phyloP scores from a whole-genome alignment of 1,284 basidiomycete species.

The Mycosarcoma mackinlayi region DNA sequence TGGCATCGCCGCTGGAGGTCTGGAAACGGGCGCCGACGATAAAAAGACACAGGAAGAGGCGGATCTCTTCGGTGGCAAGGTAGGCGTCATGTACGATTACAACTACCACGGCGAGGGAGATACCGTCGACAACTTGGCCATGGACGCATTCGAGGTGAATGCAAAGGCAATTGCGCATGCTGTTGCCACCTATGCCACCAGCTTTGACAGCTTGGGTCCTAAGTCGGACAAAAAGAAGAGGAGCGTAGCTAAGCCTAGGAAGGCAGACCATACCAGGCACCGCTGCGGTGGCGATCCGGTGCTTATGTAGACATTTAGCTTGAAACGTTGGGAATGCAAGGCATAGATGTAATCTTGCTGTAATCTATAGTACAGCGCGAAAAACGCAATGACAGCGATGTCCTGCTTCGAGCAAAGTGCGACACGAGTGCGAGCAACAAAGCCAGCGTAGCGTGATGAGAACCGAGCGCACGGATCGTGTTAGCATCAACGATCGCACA shows the following conservation, averaged over 20 bases:
- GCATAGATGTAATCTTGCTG: too few relatives aligned
- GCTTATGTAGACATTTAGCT: constrained; percentile 4
- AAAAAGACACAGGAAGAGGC: constrained; percentile 43
- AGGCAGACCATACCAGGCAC: constrained; percentile 31
- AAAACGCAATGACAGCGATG: too few relatives aligned
- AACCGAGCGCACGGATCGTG: too few relatives aligned
- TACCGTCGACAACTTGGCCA: constrained; percentile 31
- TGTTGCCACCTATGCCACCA: constrained; percentile 33
- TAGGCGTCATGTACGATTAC: constrained; percentile 28
- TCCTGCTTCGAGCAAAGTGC: too few relatives aligned
- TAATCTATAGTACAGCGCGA: too few relatives aligned
- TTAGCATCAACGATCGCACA: too few relatives aligned
- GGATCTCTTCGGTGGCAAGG: constrained; percentile 30
- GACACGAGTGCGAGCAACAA: too few relatives aligned
- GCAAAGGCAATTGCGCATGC: constrained; percentile 43
- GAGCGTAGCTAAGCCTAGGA: constrained; percentile 2
- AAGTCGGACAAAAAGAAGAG: constrained; percentile 6
- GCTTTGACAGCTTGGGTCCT: constrained; percentile 28
- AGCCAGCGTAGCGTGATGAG: too few relatives aligned
- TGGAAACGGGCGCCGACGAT: constrained; percentile 42
- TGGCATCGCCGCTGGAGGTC: constrained; percentile 37
- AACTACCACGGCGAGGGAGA: constrained; percentile 45
- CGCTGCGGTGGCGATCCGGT: constrained; percentile 36
- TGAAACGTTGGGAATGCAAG: too few relatives aligned
- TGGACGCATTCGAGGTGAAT: constrained; percentile 39